Evolutionary conservation across 1,139 yeast species (phyloP).

Genomic region (Pichia sp.): DNA sequence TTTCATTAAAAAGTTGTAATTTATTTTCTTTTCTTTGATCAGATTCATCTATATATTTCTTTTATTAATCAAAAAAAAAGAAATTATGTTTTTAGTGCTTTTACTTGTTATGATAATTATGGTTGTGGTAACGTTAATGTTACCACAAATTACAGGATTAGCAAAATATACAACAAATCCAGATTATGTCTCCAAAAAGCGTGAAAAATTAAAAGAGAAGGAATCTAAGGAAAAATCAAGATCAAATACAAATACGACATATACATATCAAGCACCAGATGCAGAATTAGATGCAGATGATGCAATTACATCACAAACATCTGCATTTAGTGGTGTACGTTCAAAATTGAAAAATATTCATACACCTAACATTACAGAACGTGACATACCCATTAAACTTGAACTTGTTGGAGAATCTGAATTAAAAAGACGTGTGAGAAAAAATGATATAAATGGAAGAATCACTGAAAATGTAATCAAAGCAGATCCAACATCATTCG

Average conservation of each 20-base stretch:
- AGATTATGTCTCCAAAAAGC: slow-evolving; percentile 19
- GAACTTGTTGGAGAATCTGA: slow-evolving; percentile 19
- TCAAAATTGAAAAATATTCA: slow-evolving; percentile 8
- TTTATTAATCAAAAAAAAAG: not conserved
- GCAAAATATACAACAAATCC: slow-evolving; percentile 30
- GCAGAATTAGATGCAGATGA: slow-evolving; percentile 21
- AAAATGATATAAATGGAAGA: not conserved
- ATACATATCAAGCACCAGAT: slow-evolving; percentile 35
- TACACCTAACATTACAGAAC: slow-evolving; percentile 22
- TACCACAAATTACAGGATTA: slow-evolving; percentile 35
- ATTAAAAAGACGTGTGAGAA: slow-evolving; percentile 20
- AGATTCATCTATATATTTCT: too few relatives aligned
- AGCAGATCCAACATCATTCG: slow-evolving; percentile 33
- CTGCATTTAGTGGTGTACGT: slow-evolving; percentile 6
- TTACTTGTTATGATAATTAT: slow-evolving; percentile 27
- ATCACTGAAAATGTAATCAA: slow-evolving; percentile 14
- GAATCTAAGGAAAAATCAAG: slow-evolving; percentile 7
- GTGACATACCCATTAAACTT: slow-evolving; percentile 34
- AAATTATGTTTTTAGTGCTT: slow-evolving; percentile 16
- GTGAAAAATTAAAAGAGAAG: slow-evolving; percentile 5
- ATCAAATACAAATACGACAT: not conserved
- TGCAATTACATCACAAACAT: slow-evolving; percentile 1
- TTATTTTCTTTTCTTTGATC: not conserved
- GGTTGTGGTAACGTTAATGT: slow-evolving; percentile 28
- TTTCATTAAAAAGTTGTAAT: not conserved